Percentiles rank a stretch among this genome's conserved stretches.
Evolutionary conservation across 768 basidiomycete species (phyloP).

Genomic region (Myochromella boudieri): DNA sequence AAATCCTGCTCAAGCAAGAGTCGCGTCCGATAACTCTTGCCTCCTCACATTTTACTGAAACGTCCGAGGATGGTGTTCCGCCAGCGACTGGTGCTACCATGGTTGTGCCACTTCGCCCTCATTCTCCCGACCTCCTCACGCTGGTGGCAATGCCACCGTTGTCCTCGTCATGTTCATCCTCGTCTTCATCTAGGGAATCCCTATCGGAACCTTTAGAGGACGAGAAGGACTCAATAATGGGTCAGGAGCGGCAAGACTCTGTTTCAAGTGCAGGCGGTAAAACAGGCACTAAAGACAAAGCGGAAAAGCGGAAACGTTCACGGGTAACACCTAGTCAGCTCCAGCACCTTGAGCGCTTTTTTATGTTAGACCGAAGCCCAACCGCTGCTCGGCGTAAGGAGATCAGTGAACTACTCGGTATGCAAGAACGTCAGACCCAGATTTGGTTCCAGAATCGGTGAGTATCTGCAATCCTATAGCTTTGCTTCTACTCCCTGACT

Average conservation of each 20-base stretch:
- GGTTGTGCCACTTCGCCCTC: neutral
- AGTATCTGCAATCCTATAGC: constrained; percentile 8
- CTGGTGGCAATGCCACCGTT: no score
- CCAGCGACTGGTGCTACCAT: neutral
- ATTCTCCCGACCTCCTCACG: neutral
- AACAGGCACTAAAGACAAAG: constrained; percentile 53
- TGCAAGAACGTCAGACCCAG: constrained; percentile 87
- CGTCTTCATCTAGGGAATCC: constrained; percentile 13
- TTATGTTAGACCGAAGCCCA: constrained; percentile 68
- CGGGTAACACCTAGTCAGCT: constrained; percentile 82
- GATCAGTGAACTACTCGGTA: constrained; percentile 71
- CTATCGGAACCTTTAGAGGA: constrained; percentile 25
- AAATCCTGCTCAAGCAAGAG: constrained; percentile 18
- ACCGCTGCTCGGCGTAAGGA: constrained; percentile 70
- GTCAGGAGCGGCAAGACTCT: constrained; percentile 34
- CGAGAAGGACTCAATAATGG: constrained; percentile 32
- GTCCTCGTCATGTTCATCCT: no score
- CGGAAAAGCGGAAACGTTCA: constrained; percentile 72
- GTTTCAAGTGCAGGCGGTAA: constrained; percentile 24
- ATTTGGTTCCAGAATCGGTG: constrained; percentile 91
- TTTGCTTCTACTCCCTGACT: neutral
- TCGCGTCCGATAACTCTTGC: constrained; percentile 22
- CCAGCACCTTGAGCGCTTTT: constrained; percentile 70
- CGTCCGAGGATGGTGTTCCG: neutral
- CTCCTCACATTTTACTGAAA: constrained; percentile 12